A percentile compares a stretch with the other conserved stretches of the same genome.
Conservation (phyloP, 805 yeast genomes). For the Wickerhamiella nectarea region DNA sequence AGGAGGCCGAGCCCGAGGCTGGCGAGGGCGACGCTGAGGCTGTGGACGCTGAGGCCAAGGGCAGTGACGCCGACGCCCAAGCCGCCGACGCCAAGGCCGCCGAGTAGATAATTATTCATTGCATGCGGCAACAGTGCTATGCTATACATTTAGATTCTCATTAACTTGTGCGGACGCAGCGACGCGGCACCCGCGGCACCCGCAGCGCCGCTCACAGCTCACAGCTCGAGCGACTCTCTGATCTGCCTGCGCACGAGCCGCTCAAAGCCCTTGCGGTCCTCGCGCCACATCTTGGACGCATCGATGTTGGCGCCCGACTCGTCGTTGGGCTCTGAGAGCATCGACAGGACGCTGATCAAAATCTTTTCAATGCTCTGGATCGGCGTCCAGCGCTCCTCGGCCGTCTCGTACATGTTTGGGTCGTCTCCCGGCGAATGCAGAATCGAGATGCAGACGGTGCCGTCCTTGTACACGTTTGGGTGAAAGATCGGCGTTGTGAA, state of each 20-base stretch:
- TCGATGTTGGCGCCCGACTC: constrained; percentile 89
- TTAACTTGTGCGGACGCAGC: no score
- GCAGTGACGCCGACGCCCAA: no score
- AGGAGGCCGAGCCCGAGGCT: constrained; percentile 13
- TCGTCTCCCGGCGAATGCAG: constrained; percentile 96
- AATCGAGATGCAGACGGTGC: constrained; percentile 90
- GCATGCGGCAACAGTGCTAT: no score
- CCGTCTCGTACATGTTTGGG: constrained; percentile 87
- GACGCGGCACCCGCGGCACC: no score
- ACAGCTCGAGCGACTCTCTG: constrained; percentile 56
- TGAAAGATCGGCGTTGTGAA: constrained; percentile 76
- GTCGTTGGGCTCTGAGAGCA: constrained; percentile 89
- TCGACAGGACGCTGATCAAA: constrained; percentile 78
- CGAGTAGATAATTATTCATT: no score
- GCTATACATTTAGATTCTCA: no score
- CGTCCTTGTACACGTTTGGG: constrained; percentile 87
- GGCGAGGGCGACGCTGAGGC: no score
- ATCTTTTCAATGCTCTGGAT: constrained; percentile 97
- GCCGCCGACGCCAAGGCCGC: constrained; percentile 9
- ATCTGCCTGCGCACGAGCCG: constrained; percentile 54
- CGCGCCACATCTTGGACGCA: constrained; percentile 82
- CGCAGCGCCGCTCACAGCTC: no score
- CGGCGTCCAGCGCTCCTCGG: constrained; percentile 97
- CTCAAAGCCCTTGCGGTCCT: constrained; percentile 55
- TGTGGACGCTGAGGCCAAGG: not conserved